phyloP scores from a whole-genome alignment of 1,284 basidiomycete genomes.

The Amylostereum areolatum region DNA sequence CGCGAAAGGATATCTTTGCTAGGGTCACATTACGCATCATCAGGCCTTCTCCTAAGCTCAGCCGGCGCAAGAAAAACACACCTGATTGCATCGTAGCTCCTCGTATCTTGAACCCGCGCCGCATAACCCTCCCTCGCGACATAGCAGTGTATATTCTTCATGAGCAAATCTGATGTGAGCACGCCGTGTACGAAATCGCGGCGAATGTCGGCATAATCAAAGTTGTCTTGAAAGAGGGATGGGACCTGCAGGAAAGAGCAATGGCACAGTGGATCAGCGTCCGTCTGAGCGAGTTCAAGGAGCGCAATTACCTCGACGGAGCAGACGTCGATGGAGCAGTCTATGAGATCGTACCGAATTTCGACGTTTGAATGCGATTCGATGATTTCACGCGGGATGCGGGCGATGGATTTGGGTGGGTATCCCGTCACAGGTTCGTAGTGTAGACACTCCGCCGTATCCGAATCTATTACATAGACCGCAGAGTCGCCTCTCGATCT shows the following conservation, averaged over 20 bases:
- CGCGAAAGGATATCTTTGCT: slow-evolving; percentile 89
- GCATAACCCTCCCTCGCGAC: slow-evolving; percentile 84
- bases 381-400: slow-evolving; percentile 67
- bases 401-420: slow-evolving; percentile 50
- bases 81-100: slow-evolving; percentile 86
- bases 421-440: slow-evolving; percentile 69
- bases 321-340: slow-evolving; percentile 88
- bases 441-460: slow-evolving; percentile 73
- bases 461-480: slow-evolving; percentile 68
- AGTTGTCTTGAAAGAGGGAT: slow-evolving; percentile 97
- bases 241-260: slow-evolving; percentile 59
- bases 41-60: background rate
- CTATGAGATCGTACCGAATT: slow-evolving; percentile 81
- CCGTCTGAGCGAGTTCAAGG: background rate
- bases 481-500: slow-evolving; percentile 69
- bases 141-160: slow-evolving; percentile 92
- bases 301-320: slow-evolving; percentile 70
- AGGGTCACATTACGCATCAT: slow-evolving; percentile 3
- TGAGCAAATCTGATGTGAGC: slow-evolving; percentile 90
- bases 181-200: slow-evolving; percentile 96
- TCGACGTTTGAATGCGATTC: slow-evolving; percentile 69
- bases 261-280: background rate
- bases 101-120: slow-evolving; percentile 84
- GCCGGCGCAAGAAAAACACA: slow-evolving; percentile 21
- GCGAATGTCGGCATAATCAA: slow-evolving; percentile 92